phyloP scores from a whole-genome alignment of 2,329 filamentous ascomycete genomes.

The Lecanicillium sp. region DNA sequence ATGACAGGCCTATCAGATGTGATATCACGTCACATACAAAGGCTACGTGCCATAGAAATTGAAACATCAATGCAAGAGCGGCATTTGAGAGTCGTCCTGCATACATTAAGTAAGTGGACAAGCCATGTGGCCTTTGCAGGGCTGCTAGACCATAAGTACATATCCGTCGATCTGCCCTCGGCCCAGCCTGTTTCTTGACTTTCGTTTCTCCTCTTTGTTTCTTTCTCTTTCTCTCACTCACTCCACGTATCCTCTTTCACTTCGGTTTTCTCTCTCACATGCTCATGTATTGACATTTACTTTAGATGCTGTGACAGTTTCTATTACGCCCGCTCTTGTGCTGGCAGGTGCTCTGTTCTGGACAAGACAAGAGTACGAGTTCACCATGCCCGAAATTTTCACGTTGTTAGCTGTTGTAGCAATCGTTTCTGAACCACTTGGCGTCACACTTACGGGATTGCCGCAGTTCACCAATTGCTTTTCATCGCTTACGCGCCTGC shows the following conservation, averaged over 20 bases:
- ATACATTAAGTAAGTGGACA: slow-evolving; percentile 3
- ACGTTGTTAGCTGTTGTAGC: no score
- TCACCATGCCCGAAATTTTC: slow-evolving; percentile 2
- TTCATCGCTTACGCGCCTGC: slow-evolving; percentile 1
- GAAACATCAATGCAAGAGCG: slow-evolving; percentile 4
- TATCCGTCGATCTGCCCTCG: no score
- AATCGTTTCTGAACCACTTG: background rate
- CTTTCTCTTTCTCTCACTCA: no score
- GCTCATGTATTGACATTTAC: background rate
- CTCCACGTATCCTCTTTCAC: no score
- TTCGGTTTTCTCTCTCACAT: no score
- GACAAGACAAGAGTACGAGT: background rate
- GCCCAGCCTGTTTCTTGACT: no score
- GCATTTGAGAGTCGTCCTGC: background rate
- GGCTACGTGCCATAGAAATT: slow-evolving; percentile 1
- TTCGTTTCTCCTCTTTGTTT: no score
- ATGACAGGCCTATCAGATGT: background rate
- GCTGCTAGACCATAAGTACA: no score
- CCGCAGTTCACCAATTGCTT: background rate
- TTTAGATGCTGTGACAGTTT: slow-evolving; percentile 1
- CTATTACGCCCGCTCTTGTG: background rate
- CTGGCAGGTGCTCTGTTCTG: slow-evolving; percentile 4
- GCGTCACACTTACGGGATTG: background rate
- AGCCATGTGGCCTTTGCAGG: no score
- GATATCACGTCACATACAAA: background rate